phyloP scores from a whole-genome alignment of 768 basidiomycete genomes.

The Lentinula detonsa region DNA sequence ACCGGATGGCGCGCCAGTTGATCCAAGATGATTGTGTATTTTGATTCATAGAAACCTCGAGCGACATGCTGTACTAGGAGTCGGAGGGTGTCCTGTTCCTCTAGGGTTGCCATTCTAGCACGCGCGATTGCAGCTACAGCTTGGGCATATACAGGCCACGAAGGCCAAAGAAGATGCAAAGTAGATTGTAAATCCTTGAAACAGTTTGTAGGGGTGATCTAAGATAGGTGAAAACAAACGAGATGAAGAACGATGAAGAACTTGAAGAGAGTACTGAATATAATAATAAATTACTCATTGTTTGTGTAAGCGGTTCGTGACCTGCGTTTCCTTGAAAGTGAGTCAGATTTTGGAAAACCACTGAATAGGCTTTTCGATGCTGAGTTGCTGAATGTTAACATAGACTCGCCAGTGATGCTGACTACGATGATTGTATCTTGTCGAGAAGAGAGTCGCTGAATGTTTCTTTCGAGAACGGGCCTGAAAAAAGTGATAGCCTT shows the following conservation, averaged over 20 bases:
- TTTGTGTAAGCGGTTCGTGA: no score
- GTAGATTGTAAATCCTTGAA: background rate
- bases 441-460: no score
- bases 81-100: conserved; percentile 77
- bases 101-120: conserved; percentile 55
- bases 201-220: background rate
- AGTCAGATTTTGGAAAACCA: no score
- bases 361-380: no score
- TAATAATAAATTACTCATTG: no score
- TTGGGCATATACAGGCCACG: background rate
- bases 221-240: background rate
- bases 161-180: background rate
- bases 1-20: conserved; percentile 89
- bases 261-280: no score
- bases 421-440: no score
- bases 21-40: conserved; percentile 88
- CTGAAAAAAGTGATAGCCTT: no score
- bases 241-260: background rate
- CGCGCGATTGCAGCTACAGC: background rate
- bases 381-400: no score
- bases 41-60: conserved; percentile 91
- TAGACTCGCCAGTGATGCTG: no score
- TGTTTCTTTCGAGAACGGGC: no score
- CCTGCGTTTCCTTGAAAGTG: no score
- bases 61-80: conserved; percentile 90